Conservation (phyloP, 2,329 filamentous ascomycete species). For the Bipolaris gigantea region DNA sequence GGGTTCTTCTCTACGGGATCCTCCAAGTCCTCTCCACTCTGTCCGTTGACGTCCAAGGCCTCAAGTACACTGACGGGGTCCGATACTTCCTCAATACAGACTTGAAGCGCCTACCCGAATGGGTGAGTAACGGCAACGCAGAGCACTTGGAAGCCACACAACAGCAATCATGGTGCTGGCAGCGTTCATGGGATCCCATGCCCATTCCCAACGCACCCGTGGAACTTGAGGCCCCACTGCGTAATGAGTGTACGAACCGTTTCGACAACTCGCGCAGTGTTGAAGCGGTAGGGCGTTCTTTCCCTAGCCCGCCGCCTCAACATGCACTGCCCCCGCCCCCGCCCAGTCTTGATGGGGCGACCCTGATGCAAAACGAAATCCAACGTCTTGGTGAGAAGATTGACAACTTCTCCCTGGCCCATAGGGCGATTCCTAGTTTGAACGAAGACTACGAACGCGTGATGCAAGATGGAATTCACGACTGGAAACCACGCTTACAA, state of each 20-base stretch:
- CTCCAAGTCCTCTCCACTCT: constrained; percentile 48
- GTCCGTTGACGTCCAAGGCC: constrained; percentile 46
- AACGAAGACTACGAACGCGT: constrained; percentile 28
- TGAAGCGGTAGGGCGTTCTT: constrained; percentile 2
- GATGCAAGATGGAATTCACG: constrained; percentile 30
- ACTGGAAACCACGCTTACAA: constrained; percentile 17
- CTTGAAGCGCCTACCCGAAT: constrained; percentile 43
- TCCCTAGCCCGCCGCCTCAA: constrained; percentile 12
- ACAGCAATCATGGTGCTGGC: constrained; percentile 43
- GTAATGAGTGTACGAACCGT: not conserved
- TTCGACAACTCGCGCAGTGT: not conserved
- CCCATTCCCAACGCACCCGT: constrained; percentile 26
- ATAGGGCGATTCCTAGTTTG: constrained; percentile 10
- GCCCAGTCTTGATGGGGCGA: constrained; percentile 25
- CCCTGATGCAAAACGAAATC: constrained; percentile 33
- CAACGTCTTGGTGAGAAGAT: constrained; percentile 40
- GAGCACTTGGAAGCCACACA: constrained; percentile 37
- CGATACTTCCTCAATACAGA: constrained; percentile 47
- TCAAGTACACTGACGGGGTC: constrained; percentile 44
- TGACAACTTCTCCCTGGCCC: constrained; percentile 26
- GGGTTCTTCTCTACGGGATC: constrained; percentile 49
- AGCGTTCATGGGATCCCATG: constrained; percentile 35
- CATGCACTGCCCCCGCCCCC: constrained; percentile 12
- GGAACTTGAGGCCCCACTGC: constrained; percentile 34
- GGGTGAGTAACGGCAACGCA: constrained; percentile 36